phyloP scores from a whole-genome alignment of 1,284 basidiomycete species.

The Cutaneotrichosporon cutaneum region DNA sequence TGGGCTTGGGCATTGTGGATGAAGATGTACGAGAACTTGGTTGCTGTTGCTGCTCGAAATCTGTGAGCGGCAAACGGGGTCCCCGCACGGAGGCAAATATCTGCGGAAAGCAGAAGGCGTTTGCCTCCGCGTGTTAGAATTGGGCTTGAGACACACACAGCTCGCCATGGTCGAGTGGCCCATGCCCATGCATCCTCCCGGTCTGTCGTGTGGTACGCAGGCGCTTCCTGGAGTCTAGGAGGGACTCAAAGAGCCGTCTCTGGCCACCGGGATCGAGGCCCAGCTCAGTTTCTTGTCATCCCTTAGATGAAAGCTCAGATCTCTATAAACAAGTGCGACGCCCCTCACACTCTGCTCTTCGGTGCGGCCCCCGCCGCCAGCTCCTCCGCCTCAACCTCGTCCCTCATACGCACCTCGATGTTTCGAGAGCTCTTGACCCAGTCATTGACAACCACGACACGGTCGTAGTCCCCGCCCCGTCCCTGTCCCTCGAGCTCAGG shows the following conservation, averaged over 20 bases:
- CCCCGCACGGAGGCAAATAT: neutral
- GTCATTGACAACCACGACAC: conserved; percentile 20
- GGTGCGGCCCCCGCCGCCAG: no score
- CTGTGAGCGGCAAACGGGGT: conserved; percentile 2
- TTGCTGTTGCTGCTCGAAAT: neutral
- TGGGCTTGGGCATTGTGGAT: conserved; percentile 1
- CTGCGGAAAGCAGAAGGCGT: neutral
- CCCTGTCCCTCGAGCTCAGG: conserved; percentile 16
- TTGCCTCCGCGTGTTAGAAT: no score
- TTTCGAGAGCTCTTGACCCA: conserved; percentile 2
- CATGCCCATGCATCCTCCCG: no score
- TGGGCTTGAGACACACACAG: neutral
- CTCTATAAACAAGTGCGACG: neutral
- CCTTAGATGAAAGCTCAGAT: no score
- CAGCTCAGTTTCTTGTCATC: no score
- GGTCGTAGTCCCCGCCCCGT: conserved; percentile 20
- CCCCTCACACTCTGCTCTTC: neutral
- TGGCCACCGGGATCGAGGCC: no score
- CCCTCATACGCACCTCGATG: neutral
- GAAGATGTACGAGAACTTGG: neutral
- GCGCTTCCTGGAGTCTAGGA: no score
- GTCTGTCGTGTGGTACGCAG: no score
- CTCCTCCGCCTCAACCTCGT: neutral
- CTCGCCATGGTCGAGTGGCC: no score
- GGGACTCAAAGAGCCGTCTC: no score